Conservation (phyloP, 805 yeast genomes). For the Pichia pseudocactophila region DNA sequence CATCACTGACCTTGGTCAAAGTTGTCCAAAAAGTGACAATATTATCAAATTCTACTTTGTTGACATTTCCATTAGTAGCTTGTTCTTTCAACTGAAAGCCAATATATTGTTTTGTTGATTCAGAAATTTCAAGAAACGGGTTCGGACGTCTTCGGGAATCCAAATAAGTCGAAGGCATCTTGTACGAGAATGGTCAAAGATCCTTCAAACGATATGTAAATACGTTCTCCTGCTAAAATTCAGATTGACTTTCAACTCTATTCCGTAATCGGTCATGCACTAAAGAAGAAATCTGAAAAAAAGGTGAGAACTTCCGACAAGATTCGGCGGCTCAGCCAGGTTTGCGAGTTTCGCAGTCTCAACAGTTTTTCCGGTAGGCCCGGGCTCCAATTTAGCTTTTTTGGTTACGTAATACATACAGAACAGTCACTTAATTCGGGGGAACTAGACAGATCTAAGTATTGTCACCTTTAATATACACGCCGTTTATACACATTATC, state of each 20-base stretch:
- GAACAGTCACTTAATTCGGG: too few species aligned
- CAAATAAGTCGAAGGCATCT: slow-evolving; percentile 7
- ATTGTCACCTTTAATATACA: not conserved
- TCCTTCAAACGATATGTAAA: too few species aligned
- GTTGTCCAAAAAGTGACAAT: slow-evolving; percentile 36
- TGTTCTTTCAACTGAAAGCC: not conserved
- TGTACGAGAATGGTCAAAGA: too few species aligned
- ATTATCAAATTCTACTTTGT: slow-evolving; percentile 29
- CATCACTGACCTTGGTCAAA: slow-evolving; percentile 25
- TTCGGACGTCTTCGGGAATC: slow-evolving; percentile 20
- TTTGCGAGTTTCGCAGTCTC: too few species aligned
- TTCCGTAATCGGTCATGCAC: not conserved
- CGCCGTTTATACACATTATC: not conserved
- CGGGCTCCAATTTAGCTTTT: too few species aligned
- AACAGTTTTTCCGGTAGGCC: too few species aligned
- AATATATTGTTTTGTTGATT: slow-evolving; percentile 19
- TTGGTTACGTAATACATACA: too few species aligned
- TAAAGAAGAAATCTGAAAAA: not conserved
- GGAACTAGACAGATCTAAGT: too few species aligned
- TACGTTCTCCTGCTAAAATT: too few species aligned
- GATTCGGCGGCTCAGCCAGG: too few species aligned
- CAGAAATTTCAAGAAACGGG: slow-evolving; percentile 27
- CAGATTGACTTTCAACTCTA: not conserved
- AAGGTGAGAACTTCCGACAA: too few species aligned
- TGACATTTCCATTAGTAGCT: slow-evolving; percentile 3